A percentile compares a stretch with the other conserved stretches of the same genome.
Conservation (phyloP, 352 stramenopile species). For the Globisporangium cederbergense region DNA sequence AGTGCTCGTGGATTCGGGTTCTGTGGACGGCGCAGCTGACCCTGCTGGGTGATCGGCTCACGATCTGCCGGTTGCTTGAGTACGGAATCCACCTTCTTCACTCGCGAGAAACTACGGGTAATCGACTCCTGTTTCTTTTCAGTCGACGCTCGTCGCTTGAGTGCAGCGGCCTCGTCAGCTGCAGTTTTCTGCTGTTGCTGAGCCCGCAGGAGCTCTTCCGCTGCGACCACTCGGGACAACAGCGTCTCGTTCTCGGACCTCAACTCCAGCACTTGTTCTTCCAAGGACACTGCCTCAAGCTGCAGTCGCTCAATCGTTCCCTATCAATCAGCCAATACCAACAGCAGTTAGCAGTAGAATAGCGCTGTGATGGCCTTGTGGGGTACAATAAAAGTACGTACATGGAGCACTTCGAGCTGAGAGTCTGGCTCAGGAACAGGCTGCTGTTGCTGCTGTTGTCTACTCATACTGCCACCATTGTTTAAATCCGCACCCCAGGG, state of each 20-base stretch:
- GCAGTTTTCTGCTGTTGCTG: conserved; percentile 1
- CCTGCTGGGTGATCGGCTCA: neutral
- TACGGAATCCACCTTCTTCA: neutral
- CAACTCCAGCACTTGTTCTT: conserved; percentile 25
- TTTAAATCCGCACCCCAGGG: conserved; percentile 15
- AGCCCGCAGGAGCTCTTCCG: conserved; percentile 7
- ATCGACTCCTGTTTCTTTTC: conserved; percentile 3
- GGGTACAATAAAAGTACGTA: neutral
- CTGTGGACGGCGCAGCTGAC: conserved; percentile 3
- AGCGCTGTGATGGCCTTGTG: neutral
- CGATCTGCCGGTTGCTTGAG: conserved; percentile 8
- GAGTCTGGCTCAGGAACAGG: conserved; percentile 9
- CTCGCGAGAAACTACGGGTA: neutral
- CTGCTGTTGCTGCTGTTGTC: neutral
- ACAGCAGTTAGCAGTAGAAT: no score
- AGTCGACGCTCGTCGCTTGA: neutral
- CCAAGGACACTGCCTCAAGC: conserved; percentile 24
- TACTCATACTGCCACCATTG: neutral
- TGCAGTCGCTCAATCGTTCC: conserved; percentile 29
- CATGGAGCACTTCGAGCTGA: conserved; percentile 10
- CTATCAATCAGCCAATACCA: conserved; percentile 10
- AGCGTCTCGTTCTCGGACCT: conserved; percentile 24
- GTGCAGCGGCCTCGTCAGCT: neutral
- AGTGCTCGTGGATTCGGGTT: conserved; percentile 1
- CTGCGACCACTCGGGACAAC: conserved; percentile 1